A percentile compares a stretch with the other conserved stretches of the same genome.
Conservation (phyloP, 169 alveolate species). For the Sarcocystis neurona region DNA sequence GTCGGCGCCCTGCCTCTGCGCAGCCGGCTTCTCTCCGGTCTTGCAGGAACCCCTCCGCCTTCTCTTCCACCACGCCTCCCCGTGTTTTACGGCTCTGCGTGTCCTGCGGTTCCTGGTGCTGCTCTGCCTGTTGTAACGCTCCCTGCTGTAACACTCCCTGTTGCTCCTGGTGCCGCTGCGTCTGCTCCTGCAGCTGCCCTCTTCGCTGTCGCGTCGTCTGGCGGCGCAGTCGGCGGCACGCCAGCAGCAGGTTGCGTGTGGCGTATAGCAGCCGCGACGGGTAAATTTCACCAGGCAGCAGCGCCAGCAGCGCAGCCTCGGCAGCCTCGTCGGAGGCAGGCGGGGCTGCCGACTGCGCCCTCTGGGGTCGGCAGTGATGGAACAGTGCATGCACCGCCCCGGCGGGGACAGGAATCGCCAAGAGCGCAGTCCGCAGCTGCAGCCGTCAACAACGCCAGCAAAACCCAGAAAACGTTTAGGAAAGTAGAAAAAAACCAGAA, state of each 20-base stretch:
- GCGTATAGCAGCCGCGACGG: conserved; percentile 12
- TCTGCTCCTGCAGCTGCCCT: too few species aligned
- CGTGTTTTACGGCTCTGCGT: too few species aligned
- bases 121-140: too few species aligned
- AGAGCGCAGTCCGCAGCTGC: conserved; percentile 21
- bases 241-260: conserved; percentile 8
- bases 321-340: neutral
- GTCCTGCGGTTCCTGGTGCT: too few species aligned
- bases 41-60: too few species aligned
- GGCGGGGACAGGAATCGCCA: neutral
- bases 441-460: neutral
- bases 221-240: neutral
- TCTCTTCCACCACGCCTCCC: too few species aligned
- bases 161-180: too few species aligned
- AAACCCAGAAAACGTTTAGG: neutral
- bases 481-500: neutral
- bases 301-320: neutral
- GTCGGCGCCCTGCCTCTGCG: too few species aligned
- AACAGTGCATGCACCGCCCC: conserved; percentile 17
- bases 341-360: neutral
- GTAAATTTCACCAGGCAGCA: neutral
- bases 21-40: too few species aligned
- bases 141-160: too few species aligned
- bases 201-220: too few species aligned
- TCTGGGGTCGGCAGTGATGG: conserved; percentile 3